Conservation (phyloP, 2,329 filamentous ascomycete genomes). For the Phialophora chinensis region DNA sequence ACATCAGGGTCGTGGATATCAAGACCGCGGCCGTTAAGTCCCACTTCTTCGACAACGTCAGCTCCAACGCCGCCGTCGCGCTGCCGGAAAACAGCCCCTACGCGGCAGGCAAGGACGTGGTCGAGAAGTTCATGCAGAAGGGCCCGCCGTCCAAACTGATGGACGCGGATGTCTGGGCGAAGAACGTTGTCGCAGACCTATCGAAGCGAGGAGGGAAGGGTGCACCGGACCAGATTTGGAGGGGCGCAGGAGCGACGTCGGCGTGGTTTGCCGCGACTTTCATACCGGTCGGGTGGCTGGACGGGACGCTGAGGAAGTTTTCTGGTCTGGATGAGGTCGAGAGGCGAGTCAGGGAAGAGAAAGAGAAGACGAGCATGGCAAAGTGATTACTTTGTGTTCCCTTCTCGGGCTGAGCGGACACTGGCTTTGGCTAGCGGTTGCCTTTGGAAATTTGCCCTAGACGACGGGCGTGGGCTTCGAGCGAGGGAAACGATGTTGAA, state of each 20-base stretch:
- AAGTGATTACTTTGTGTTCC: neutral
- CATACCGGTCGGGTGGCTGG: conserved; percentile 17
- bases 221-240: conserved; percentile 31
- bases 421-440: too few relatives aligned
- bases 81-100: conserved; percentile 59
- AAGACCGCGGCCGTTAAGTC: conserved; percentile 40
- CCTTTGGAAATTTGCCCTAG: too few relatives aligned
- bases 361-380: neutral
- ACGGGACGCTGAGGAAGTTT: conserved; percentile 14
- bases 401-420: too few relatives aligned
- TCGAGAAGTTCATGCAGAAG: conserved; percentile 17
- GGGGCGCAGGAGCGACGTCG: conserved; percentile 18
- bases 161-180: conserved; percentile 58
- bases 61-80: conserved; percentile 47
- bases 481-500: too few relatives aligned
- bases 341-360: conserved; percentile 3
- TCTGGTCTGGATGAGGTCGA: conserved; percentile 24
- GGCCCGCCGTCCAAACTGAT: conserved; percentile 12
- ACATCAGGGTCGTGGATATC: conserved; percentile 42
- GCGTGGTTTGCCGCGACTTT: conserved; percentile 11
- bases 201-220: conserved; percentile 52
- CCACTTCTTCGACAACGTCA: conserved; percentile 48
- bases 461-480: too few relatives aligned
- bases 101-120: conserved; percentile 55
- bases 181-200: conserved; percentile 60